phyloP scores from a whole-genome alignment of 148 eudicot genomes.

The Rhododendron mucronatum region DNA sequence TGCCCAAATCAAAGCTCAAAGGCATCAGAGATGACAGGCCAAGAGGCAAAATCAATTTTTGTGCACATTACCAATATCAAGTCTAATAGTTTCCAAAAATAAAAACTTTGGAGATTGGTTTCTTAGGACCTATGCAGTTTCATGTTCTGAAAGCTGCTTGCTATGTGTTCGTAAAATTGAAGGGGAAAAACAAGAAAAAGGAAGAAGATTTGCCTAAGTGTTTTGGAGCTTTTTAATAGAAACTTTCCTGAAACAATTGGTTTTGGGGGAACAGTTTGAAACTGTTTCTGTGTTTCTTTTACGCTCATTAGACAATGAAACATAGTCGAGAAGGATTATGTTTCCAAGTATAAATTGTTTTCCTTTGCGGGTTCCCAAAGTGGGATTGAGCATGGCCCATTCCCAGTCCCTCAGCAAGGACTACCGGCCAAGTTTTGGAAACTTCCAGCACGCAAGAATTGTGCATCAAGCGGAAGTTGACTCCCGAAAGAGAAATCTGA shows the following conservation, averaged over 20 bases:
- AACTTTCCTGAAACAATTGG: neutral
- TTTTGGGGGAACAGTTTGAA: neutral
- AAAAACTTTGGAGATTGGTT: neutral
- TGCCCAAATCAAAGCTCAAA: no score
- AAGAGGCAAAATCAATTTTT: no score
- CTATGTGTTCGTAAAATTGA: neutral
- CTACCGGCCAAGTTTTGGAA: constrained; percentile 66
- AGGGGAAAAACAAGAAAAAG: neutral
- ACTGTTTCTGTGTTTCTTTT: neutral
- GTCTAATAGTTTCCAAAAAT: no score
- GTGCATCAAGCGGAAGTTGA: neutral
- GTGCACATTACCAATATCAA: no score
- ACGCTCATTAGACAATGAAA: neutral
- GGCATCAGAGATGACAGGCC: no score
- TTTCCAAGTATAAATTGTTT: neutral
- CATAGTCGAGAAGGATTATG: no score
- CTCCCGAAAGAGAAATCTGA: neutral
- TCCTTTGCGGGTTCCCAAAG: constrained; percentile 31
- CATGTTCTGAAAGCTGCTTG: neutral
- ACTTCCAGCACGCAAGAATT: constrained; percentile 9
- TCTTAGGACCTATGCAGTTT: neutral
- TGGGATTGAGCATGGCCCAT: constrained; percentile 58
- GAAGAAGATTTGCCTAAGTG: neutral
- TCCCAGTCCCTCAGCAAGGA: constrained; percentile 69
- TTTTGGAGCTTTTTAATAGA: neutral